These are phyloP conservation scores for Alternaria longipes DNA, from an alignment of 2,329 filamentous ascomycete genomes.

Conservation along the genomic window DNA sequence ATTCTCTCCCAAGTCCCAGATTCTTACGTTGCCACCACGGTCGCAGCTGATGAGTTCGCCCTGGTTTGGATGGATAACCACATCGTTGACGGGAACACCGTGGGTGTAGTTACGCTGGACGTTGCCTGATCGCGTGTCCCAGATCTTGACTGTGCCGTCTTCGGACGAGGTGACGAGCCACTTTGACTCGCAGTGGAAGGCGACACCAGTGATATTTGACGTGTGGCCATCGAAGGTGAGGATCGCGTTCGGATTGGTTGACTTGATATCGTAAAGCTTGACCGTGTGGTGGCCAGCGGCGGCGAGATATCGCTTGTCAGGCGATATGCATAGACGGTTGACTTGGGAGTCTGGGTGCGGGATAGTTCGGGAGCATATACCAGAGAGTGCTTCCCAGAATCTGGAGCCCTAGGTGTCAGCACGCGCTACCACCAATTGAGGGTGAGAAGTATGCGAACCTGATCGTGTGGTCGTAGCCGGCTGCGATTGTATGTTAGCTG, in stretches of 20 bases:
- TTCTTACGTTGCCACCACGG: slow-evolving; percentile 86
- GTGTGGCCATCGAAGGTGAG: slow-evolving; percentile 96
- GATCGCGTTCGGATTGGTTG: slow-evolving; percentile 92
- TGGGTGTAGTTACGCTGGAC: slow-evolving; percentile 95
- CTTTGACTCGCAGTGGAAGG: slow-evolving; percentile 98
- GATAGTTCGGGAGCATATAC: slow-evolving; percentile 97
- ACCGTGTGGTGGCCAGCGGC: slow-evolving; percentile 84
- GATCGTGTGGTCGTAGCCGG: slow-evolving; percentile 80
- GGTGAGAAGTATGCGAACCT: slow-evolving; percentile 60
- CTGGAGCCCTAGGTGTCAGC: slow-evolving; percentile 57
- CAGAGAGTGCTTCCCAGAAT: slow-evolving; percentile 98
- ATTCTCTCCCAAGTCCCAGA: slow-evolving; percentile 97
- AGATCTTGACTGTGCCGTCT: slow-evolving; percentile 96
- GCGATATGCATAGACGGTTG: slow-evolving; percentile 96
- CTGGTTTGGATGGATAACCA: slow-evolving; percentile 99
- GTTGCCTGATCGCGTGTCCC: slow-evolving; percentile 86
- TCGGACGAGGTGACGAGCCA: slow-evolving; percentile 99
- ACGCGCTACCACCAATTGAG: neutral
- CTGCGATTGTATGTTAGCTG: slow-evolving; percentile 53
- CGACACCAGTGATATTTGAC: slow-evolving; percentile 93
- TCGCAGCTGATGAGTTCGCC: slow-evolving; percentile 98
- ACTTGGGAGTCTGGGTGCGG: slow-evolving; percentile 98
- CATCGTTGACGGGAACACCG: slow-evolving; percentile 89
- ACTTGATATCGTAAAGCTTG: slow-evolving; percentile 98
- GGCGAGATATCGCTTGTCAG: slow-evolving; percentile 94